phyloP scores from a whole-genome alignment of 495 filamentous ascomycete genomes.

The Mytilinidion resinicola region DNA sequence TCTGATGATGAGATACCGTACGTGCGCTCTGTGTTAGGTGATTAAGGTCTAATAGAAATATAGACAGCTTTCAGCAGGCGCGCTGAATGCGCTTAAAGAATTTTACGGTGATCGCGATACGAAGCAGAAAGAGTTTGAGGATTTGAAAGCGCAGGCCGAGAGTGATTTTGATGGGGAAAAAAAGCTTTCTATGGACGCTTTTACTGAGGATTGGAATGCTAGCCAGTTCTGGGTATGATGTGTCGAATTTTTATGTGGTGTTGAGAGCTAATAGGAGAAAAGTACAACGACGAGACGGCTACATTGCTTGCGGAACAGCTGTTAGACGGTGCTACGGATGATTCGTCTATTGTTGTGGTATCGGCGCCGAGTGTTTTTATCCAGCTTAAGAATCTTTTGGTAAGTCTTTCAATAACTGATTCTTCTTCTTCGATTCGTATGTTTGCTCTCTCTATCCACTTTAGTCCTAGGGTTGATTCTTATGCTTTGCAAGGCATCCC shows the following conservation, averaged over 20 bases:
- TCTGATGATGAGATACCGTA: slow-evolving; percentile 25
- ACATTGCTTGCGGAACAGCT: slow-evolving; percentile 54
- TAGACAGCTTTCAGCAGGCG: slow-evolving; percentile 51
- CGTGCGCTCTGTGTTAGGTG: neutral
- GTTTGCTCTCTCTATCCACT: neutral
- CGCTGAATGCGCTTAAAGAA: slow-evolving; percentile 57
- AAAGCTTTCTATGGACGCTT: slow-evolving; percentile 60
- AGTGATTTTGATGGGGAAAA: slow-evolving; percentile 40
- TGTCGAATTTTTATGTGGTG: neutral
- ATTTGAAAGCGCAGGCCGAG: slow-evolving; percentile 47
- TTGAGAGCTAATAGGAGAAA: slow-evolving; percentile 10
- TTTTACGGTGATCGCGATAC: slow-evolving; percentile 66
- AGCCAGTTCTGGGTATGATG: slow-evolving; percentile 67
- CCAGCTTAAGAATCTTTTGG: slow-evolving; percentile 61
- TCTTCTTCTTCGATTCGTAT: neutral
- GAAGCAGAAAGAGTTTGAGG: slow-evolving; percentile 55
- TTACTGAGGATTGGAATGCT: slow-evolving; percentile 75
- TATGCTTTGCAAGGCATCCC: slow-evolving; percentile 9
- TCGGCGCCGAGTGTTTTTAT: slow-evolving; percentile 74
- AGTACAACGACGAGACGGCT: slow-evolving; percentile 70
- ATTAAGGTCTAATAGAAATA: neutral
- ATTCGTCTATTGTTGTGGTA: slow-evolving; percentile 56
- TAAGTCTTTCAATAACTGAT: slow-evolving; percentile 33
- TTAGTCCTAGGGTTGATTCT: neutral
- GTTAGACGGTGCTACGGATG: slow-evolving; percentile 47